Percentiles rank a stretch among this genome's conserved stretches.
Conservation (phyloP, 2,329 filamentous ascomycete genomes). For the Thielaviopsis euricoi region DNA sequence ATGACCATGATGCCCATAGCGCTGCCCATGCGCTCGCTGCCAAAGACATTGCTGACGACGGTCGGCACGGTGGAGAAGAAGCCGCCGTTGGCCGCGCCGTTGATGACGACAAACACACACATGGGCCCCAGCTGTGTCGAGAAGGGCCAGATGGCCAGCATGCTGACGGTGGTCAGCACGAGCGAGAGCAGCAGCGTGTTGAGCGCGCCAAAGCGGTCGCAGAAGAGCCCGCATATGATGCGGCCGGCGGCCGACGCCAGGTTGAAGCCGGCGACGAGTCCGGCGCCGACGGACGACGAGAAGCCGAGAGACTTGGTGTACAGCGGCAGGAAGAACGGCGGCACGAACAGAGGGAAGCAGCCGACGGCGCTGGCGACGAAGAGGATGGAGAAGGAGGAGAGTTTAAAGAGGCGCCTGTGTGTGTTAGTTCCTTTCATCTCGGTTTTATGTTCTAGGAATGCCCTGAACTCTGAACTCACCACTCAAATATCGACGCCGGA, state of each 20-base stretch:
- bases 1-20: slow-evolving; percentile 47
- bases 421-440: slow-evolving; percentile 6
- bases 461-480: slow-evolving; percentile 19
- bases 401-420: slow-evolving; percentile 32
- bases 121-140: slow-evolving; percentile 36
- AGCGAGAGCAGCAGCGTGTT: slow-evolving; percentile 37
- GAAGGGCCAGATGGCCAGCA: slow-evolving; percentile 45
- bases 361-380: slow-evolving; percentile 38
- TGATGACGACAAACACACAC: slow-evolving; percentile 39
- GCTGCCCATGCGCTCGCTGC: slow-evolving; percentile 33
- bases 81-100: slow-evolving; percentile 42
- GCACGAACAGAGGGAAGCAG: slow-evolving; percentile 43
- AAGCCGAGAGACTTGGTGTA: slow-evolving; percentile 39
- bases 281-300: slow-evolving; percentile 34
- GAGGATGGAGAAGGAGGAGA: slow-evolving; percentile 32
- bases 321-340: slow-evolving; percentile 43
- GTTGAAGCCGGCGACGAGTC: slow-evolving; percentile 43
- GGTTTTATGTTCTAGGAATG: neutral
- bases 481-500: slow-evolving; percentile 29
- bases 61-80: slow-evolving; percentile 51
- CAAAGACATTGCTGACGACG: slow-evolving; percentile 42
- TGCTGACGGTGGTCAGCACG: slow-evolving; percentile 36
- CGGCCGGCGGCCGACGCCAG: slow-evolving; percentile 42
- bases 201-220: slow-evolving; percentile 36
- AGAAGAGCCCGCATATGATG: slow-evolving; percentile 34